phyloP scores from a whole-genome alignment of 805 yeast species.

The Spathaspora hagerdaliae region DNA sequence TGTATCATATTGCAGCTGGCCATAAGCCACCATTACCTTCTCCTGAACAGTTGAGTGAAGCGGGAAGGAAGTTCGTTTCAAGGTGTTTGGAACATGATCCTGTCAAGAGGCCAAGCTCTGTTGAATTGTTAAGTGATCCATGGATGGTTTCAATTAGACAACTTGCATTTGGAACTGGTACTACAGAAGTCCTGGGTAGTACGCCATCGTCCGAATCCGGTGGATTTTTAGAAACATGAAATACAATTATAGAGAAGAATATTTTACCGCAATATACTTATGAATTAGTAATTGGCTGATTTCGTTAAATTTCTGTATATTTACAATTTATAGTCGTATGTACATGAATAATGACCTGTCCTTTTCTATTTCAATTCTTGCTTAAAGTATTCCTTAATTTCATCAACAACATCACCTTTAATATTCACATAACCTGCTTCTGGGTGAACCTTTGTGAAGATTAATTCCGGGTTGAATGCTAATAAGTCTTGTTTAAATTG shows the following conservation, averaged over 20 bases:
- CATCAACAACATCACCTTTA: conserved; percentile 35
- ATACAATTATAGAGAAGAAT: no score
- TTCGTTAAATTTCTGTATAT: background rate
- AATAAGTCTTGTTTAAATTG: conserved; percentile 67
- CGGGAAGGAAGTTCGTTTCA: conserved; percentile 67
- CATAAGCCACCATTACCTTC: conserved; percentile 84
- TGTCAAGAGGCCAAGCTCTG: conserved; percentile 72
- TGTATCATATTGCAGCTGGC: conserved; percentile 97
- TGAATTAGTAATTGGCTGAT: background rate
- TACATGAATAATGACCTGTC: background rate
- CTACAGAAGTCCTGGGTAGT: conserved; percentile 18
- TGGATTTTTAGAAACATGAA: background rate
- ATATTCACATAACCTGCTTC: conserved; percentile 34
- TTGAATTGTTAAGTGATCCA: conserved; percentile 80
- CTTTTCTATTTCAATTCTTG: conserved; percentile 3
- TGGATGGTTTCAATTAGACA: conserved; percentile 77
- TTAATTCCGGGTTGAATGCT: conserved; percentile 43
- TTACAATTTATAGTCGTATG: background rate
- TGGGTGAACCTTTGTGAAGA: conserved; percentile 28
- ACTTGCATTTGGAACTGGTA: conserved; percentile 54
- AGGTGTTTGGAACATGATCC: conserved; percentile 85
- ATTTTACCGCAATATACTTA: no score
- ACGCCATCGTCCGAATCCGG: conserved; percentile 36
- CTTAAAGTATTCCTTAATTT: conserved; percentile 26
- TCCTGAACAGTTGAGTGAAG: conserved; percentile 68